Evolutionary conservation across 1,284 basidiomycete genomes (phyloP), one percentile per base, ranked within the genome.

Genomic region (Porodaedalea pini): DNA sequence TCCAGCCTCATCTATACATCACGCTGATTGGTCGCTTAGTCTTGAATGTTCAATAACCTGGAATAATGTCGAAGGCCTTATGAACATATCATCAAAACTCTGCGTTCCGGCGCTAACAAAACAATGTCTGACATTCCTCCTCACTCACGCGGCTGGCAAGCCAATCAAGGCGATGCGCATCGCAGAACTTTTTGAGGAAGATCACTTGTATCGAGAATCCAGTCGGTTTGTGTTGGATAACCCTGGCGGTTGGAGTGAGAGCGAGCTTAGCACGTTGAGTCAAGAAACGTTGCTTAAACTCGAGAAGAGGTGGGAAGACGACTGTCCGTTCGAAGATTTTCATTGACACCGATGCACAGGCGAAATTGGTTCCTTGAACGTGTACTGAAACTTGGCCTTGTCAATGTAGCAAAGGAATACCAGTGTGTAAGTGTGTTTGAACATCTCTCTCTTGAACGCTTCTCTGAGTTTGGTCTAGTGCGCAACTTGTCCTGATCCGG

Each of bases 301-400:
- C 15, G 91, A 94, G 71, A 92, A 91, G 69, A 76, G 90, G 90
- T 89, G 52, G 27, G 75, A 66, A 2, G 5, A n/a, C 8, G 10
- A 13, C 17, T 17, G 27, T 52, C 11, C 19, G 5, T 2, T n/a
- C 15, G 17, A 15, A 2, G 3, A 4, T 0, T n/a, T 32, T n/a
- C 11, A 23, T 52, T 23, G 13, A 25, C 2, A 3, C 11, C n/a
- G 10, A 31, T 43, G 0, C 11, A 31, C 60, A 91, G 89, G 37
- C 82, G 93, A 56, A 94, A 86, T 55, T 96, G 93, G 93, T 96
- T 96, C 72, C 80, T 97, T 32, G 94, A 98, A 69, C 83, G 94
- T 10, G 85, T 98, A 13, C 78, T 98, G 61, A 97, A 98, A 70
- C 82, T 98, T 3, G 92, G 93, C 1, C 76, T 93, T 25, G 88